Percentiles rank a stretch among this genome's conserved stretches.
Conservation (phyloP, 352 stramenopile species). For the Phytophthora nicotianae region DNA sequence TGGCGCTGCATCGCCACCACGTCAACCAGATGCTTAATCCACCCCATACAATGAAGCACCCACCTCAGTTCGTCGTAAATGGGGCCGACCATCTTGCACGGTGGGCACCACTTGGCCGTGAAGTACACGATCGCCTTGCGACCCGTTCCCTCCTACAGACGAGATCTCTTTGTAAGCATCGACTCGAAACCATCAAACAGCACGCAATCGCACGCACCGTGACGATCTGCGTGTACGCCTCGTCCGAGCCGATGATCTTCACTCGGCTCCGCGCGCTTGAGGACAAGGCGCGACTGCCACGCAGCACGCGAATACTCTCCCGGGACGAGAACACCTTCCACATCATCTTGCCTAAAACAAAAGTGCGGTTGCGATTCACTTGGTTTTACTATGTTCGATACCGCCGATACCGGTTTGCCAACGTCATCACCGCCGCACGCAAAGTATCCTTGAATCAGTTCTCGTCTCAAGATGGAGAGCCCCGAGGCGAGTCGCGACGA, state of each 20-base stretch:
- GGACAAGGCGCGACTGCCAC: conserved; percentile 34
- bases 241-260: conserved; percentile 76
- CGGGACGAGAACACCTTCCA: conserved; percentile 36
- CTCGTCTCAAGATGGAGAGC: conserved; percentile 14
- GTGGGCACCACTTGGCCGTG: conserved; percentile 90
- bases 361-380: conserved; percentile 13
- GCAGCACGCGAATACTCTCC: conserved; percentile 26
- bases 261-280: conserved; percentile 62
- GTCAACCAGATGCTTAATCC: not conserved
- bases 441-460: conserved; percentile 14
- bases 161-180: conserved; percentile 5
- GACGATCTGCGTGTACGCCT: conserved; percentile 72
- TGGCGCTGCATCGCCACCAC: conserved; percentile 38
- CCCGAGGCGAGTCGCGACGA: conserved; percentile 39
- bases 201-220: conserved; percentile 43
- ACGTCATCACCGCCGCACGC: conserved; percentile 6
- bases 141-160: conserved; percentile 54
- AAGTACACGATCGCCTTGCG: conserved; percentile 90
- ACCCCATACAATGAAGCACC: not conserved
- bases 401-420: conserved; percentile 9
- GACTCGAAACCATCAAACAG: not conserved
- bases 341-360: conserved; percentile 42
- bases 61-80: conserved; percentile 89
- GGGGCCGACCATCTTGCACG: conserved; percentile 91
- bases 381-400: conserved; percentile 3